Evolutionary conservation across 164 flowering plant species (phyloP), one percentile per base, ranked within the genome.

Genomic region (Vitis riparia): DNA sequence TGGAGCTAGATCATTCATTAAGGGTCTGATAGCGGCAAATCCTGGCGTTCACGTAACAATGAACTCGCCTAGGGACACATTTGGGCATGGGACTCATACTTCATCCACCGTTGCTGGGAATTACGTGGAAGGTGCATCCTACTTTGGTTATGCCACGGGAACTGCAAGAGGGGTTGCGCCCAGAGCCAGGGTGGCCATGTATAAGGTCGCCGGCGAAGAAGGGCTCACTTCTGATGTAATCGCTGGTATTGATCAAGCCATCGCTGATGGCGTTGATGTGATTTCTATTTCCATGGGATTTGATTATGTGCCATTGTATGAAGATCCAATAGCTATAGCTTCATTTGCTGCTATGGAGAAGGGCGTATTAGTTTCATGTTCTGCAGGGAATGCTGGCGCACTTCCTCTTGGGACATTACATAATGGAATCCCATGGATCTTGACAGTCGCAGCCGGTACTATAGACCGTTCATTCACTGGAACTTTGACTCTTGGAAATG

Each of bases 181-280:
- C 15, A 71, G 76, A 1, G 81, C 92, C 1, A 65, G 80, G 37
- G 30, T 87, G 19, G 92, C 96, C 0, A 71, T 80, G 71, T 91
- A 91, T 78, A 88, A 91, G 81, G 90, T 80, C n/a, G 10, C 66
- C 2, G 79, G 77, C 68, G 72, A 70, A 0, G 85, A 76, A 47
- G 86, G 80, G 0, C 3, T 12, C 15, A 61, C 66, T 9, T 72
- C 89, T 12, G 92, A 88, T 66, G 71, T 87, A 15, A 71, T 88
- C 10, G 92, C 88, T 9, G 95, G 76, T 0, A 78, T 91, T 17
- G 91, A 91, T 23, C 76, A 78, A 55, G 96, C 93, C 0, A 68
- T 89, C 1, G 78, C 75, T 1, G 91, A 91, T 64, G 96, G 91
- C 1, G 93, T 91, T 8, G 93, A 91, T 62, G 82, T 88, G 3